Percentiles rank a stretch among this genome's conserved stretches.
phyloP scores from a whole-genome alignment of 139 green algal species.

The Spirogloea muscicola region DNA sequence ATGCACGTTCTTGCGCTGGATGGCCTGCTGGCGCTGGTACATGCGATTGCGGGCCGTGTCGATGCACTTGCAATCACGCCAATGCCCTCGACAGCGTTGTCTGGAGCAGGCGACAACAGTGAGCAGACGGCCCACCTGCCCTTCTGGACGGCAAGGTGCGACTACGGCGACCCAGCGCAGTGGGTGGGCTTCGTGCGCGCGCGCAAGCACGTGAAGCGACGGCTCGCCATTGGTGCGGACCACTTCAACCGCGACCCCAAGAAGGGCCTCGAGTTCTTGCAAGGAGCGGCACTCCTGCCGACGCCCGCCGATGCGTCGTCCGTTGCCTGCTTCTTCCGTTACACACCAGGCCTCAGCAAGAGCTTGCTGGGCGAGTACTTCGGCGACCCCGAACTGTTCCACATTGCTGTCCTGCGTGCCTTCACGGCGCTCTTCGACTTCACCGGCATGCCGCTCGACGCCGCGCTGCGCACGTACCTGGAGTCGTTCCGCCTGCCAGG shows the following conservation, averaged over 20 bases:
- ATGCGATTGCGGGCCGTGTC: conserved; percentile 44
- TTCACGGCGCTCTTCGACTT: conserved; percentile 77
- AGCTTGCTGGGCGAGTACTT: conserved; percentile 82
- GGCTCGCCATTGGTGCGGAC: conserved; percentile 75
- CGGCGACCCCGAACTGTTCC: conserved; percentile 83
- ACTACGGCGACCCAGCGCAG: background rate
- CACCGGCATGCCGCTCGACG: conserved; percentile 67
- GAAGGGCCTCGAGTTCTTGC: conserved; percentile 87
- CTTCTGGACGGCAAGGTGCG: background rate
- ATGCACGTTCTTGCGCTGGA: conserved; percentile 82
- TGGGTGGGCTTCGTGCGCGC: conserved; percentile 12
- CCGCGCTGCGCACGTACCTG: conserved; percentile 70
- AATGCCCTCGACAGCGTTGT: too few species aligned
- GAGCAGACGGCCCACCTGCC: background rate
- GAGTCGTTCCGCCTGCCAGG: conserved; percentile 72
- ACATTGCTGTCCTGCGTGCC: conserved; percentile 62
- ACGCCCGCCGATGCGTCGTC: conserved; percentile 48
- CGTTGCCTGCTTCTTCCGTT: conserved; percentile 77
- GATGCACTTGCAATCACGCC: background rate
- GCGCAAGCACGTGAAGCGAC: conserved; percentile 66
- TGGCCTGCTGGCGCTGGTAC: conserved; percentile 79
- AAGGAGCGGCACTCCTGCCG: conserved; percentile 74
- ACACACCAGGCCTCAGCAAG: conserved; percentile 83
- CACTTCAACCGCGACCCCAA: conserved; percentile 96
- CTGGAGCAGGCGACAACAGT: background rate